phyloP scores from a whole-genome alignment of 495 filamentous ascomycete species.

The Aspergillus cavernicola region DNA sequence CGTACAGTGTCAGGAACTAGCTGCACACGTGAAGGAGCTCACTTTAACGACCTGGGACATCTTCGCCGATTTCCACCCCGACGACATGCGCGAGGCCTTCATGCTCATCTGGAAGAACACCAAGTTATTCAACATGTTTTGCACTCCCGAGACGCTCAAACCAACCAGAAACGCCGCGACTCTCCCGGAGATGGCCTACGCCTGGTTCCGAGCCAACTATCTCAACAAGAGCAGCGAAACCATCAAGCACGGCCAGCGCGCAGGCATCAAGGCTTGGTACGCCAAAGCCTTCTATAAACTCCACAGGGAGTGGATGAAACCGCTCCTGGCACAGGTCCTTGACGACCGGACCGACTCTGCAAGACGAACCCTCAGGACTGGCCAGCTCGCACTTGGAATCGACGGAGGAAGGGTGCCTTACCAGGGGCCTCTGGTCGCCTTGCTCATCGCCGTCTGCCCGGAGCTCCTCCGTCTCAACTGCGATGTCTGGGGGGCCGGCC shows the following conservation, averaged over 20 bases:
- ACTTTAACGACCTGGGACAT: background rate
- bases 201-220: background rate
- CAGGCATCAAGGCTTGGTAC: background rate
- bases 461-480: background rate
- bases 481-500: background rate
- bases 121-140: background rate
- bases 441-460: background rate
- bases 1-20: background rate
- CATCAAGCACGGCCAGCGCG: background rate
- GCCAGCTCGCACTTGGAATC: no score
- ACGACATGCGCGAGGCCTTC: background rate
- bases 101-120: no score
- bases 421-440: background rate
- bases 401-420: no score
- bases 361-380: no score
- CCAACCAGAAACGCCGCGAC: no score
- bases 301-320: background rate
- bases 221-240: background rate
- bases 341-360: no score
- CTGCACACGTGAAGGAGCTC: background rate
- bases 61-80: background rate
- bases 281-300: background rate
- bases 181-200: background rate
- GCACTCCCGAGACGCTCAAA: background rate
- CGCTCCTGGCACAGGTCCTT: no score